phyloP scores from a whole-genome alignment of 768 basidiomycete genomes.

The Inosperma sp. region DNA sequence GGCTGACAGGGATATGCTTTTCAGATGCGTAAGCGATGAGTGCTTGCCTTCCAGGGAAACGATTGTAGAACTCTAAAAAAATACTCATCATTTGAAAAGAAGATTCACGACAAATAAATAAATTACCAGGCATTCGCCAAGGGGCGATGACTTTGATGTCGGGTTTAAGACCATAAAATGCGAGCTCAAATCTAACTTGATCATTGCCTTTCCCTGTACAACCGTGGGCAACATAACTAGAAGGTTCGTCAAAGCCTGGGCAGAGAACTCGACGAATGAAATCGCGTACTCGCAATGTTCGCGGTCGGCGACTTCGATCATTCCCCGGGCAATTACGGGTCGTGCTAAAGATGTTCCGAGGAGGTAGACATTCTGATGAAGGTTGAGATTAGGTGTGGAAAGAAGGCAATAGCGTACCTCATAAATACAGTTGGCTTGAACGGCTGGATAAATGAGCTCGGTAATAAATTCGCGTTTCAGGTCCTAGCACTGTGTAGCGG shows the following conservation, averaged over 20 bases:
- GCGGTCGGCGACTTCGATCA: constrained; percentile 88
- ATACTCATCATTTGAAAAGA: background rate
- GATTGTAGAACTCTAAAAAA: constrained; percentile 86
- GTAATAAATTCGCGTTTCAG: constrained; percentile 92
- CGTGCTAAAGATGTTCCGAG: constrained; percentile 97
- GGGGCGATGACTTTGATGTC: constrained; percentile 99
- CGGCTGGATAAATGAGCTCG: constrained; percentile 95
- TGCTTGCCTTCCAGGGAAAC: constrained; percentile 92
- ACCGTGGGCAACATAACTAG: constrained; percentile 91
- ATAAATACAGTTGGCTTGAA: constrained; percentile 98
- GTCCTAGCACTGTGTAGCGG: constrained; percentile 51
- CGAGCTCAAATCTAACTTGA: constrained; percentile 98
- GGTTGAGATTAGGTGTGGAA: constrained; percentile 1
- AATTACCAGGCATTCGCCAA: constrained; percentile 96
- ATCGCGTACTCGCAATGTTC: constrained; percentile 90
- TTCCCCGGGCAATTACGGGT: constrained; percentile 97
- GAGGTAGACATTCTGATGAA: constrained; percentile 81
- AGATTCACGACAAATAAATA: background rate
- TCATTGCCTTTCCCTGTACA: constrained; percentile 99
- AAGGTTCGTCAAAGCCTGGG: background rate
- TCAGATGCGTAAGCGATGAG: constrained; percentile 86
- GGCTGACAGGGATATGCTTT: constrained; percentile 87
- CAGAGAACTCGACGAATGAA: background rate
- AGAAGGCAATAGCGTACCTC: constrained; percentile 50
- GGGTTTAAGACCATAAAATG: constrained; percentile 97